Evolutionary conservation across 768 basidiomycete species (phyloP).

Genomic region (Galerina marginata): DNA sequence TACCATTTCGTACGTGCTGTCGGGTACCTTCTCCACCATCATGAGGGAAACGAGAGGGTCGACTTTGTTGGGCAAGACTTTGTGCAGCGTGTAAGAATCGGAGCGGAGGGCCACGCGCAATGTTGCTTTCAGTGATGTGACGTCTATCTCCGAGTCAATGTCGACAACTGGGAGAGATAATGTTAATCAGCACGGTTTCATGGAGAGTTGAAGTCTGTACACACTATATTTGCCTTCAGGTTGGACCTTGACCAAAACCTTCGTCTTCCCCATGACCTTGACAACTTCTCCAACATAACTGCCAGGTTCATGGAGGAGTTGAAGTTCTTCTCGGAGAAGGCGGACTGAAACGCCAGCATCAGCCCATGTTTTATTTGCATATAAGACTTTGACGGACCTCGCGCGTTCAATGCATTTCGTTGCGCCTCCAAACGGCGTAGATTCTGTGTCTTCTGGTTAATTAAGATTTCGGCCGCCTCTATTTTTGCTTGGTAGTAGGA

Average conservation of each 20-base stretch:
- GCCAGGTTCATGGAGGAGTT: constrained; percentile 92
- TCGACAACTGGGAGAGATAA: constrained; percentile 75
- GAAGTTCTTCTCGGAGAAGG: constrained; percentile 89
- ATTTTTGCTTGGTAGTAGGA: constrained; percentile 97
- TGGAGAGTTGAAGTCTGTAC: constrained; percentile 32
- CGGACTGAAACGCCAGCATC: constrained; percentile 60
- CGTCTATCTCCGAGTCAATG: constrained; percentile 85
- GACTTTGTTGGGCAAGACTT: constrained; percentile 95
- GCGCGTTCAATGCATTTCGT: constrained; percentile 93
- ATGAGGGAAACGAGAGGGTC: constrained; percentile 98
- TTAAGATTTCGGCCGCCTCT: constrained; percentile 88
- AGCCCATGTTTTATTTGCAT: not conserved
- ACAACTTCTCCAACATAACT: constrained; percentile 98
- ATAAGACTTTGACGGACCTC: constrained; percentile 58
- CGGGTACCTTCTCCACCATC: constrained; percentile 99
- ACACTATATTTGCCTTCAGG: constrained; percentile 99
- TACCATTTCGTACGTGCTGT: constrained; percentile 99
- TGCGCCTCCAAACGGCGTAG: constrained; percentile 94
- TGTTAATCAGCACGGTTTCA: not conserved
- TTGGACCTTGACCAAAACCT: constrained; percentile 97
- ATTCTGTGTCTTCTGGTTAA: constrained; percentile 97
- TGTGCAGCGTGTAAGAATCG: constrained; percentile 96
- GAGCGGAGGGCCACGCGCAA: constrained; percentile 95
- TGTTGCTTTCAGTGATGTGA: constrained; percentile 78
- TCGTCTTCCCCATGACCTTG: constrained; percentile 99